Percentiles rank a stretch among this genome's conserved stretches.
Conservation (phyloP, 257 asterid species). For the Euphrasia confusa region DNA sequence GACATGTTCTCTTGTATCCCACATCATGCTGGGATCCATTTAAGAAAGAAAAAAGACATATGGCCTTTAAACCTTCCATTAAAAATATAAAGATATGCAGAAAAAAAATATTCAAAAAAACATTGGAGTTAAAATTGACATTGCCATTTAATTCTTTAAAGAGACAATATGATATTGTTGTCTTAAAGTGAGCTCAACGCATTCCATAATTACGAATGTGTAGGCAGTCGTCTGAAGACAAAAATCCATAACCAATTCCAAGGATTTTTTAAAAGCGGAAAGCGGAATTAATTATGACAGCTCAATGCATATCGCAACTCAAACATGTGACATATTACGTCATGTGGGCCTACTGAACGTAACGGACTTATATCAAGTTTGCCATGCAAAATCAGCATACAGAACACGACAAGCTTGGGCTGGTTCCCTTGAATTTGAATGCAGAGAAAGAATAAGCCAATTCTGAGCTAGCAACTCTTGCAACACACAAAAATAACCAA, state of each 20-base stretch:
- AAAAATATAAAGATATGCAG: not conserved
- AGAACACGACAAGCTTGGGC: conserved; percentile 16
- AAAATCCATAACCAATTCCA: conserved; percentile 2
- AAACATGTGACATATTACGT: conserved; percentile 10
- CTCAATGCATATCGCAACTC: conserved; percentile 18
- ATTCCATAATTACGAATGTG: conserved; percentile 8
- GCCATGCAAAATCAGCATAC: conserved; percentile 17
- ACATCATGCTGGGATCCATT: not conserved
- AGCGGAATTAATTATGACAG: not conserved
- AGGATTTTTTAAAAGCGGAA: conserved; percentile 3
- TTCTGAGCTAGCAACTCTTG: conserved; percentile 20
- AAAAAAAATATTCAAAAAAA: not conserved
- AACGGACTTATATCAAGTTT: conserved; percentile 9
- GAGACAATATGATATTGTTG: not conserved
- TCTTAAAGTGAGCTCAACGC: not conserved
- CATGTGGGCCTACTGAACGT: conserved; percentile 18
- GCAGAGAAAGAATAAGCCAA: conserved; percentile 12
- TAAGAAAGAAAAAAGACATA: conserved; percentile 3
- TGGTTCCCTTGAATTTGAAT: conserved; percentile 10
- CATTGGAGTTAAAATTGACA: not conserved
- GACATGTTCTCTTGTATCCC: conserved; percentile 1
- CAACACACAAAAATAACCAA: conserved; percentile 17
- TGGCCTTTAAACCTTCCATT: not conserved
- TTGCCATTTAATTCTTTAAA: conserved; percentile 1
- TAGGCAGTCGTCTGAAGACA: conserved; percentile 15